phyloP scores from a whole-genome alignment of 1,139 yeast genomes.

The Blastobotrys proliferans region DNA sequence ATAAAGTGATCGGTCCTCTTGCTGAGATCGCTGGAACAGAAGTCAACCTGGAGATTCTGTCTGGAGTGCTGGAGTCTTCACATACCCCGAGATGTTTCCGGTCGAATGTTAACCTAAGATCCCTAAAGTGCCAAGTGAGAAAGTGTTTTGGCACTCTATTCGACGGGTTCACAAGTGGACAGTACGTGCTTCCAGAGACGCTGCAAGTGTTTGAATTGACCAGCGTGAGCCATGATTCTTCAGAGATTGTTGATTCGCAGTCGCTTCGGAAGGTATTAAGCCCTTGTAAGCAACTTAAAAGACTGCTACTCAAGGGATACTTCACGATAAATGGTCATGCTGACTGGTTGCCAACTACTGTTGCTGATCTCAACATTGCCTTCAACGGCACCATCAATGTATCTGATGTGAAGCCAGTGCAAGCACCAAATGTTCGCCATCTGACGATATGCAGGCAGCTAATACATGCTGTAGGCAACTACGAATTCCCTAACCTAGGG shows the following conservation, averaged over 20 bases:
- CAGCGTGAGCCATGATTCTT: constrained; percentile 5
- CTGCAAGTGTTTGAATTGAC: constrained; percentile 4
- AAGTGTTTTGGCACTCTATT: constrained; percentile 5
- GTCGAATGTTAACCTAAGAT: not conserved
- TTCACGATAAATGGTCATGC: constrained; percentile 1
- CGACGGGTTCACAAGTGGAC: not conserved
- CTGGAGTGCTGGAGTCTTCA: constrained; percentile 1
- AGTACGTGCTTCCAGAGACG: not conserved
- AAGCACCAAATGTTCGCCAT: not conserved
- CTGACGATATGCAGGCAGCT: constrained; percentile 4
- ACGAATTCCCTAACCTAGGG: constrained; percentile 8
- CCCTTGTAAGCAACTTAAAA: not conserved
- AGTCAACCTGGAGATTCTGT: constrained; percentile 3
- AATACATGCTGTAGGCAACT: constrained; percentile 4
- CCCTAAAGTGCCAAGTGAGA: constrained; percentile 3
- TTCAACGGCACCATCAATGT: not conserved
- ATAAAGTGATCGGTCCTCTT: not conserved
- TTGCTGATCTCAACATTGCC: constrained; percentile 5
- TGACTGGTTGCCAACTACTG: constrained; percentile 4
- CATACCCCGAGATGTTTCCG: not conserved
- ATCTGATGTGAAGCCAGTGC: not conserved
- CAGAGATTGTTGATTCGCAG: not conserved
- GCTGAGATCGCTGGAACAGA: not conserved
- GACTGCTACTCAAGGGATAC: constrained; percentile 5
- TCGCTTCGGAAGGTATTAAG: not conserved